These are phyloP conservation scores for Chenopodium album DNA, from an alignment of 148 eudicot genomes.

Conservation along the genomic window DNA sequence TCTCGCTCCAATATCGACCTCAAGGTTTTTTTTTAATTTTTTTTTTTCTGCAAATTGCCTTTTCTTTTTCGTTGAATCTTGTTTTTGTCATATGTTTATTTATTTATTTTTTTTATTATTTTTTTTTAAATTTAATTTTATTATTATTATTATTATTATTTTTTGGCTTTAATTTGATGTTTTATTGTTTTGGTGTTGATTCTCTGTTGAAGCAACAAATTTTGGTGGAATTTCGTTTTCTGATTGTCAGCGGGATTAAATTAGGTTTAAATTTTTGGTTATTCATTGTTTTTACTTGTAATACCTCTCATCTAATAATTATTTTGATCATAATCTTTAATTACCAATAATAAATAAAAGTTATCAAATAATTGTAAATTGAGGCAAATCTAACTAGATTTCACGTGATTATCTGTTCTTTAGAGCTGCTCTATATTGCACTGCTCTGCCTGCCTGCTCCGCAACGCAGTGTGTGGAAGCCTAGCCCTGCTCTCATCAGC, in stretches of 20 bases:
- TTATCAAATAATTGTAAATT: too few relatives aligned
- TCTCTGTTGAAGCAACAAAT: neutral
- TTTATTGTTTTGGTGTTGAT: neutral
- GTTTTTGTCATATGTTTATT: neutral
- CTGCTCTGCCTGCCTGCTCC: too few relatives aligned
- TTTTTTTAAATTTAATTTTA: too few relatives aligned
- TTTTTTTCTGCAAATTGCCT: neutral
- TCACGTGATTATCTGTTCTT: too few relatives aligned
- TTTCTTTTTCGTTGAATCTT: neutral
- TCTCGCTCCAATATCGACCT: constrained; percentile 93
- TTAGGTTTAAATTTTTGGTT: neutral
- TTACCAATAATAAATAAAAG: too few relatives aligned
- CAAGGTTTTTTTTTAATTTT: constrained; percentile 44
- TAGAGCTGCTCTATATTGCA: too few relatives aligned
- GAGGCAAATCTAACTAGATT: too few relatives aligned
- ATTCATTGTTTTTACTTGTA: too few relatives aligned
- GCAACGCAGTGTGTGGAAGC: too few relatives aligned
- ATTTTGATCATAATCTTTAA: too few relatives aligned
- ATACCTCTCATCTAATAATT: too few relatives aligned
- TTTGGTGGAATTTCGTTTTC: neutral
- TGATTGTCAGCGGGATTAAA: neutral
- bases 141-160: neutral
- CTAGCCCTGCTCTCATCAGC: too few relatives aligned
- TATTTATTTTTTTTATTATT: neutral
- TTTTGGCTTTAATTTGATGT: neutral